Evolutionary conservation across 352 stramenopile genomes (phyloP).

Genomic region (Pythium pyrilobum): DNA sequence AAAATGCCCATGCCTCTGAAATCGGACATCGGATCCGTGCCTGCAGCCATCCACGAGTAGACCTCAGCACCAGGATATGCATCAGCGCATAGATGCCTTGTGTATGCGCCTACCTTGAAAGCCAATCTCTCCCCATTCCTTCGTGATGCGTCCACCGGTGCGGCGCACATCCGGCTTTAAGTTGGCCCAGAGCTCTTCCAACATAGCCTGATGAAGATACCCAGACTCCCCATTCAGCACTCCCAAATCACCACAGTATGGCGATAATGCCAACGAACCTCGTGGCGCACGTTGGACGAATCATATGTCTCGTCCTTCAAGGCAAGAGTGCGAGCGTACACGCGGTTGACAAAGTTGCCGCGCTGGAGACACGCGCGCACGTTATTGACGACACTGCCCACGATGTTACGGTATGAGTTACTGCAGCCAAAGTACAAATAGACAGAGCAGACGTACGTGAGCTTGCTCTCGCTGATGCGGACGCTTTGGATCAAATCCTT

Average conservation of each 20-base stretch:
- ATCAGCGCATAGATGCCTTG: background rate
- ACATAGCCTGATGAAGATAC: conserved; percentile 54
- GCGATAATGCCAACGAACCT: too few relatives aligned
- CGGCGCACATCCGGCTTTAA: conserved; percentile 78
- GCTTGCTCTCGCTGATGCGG: conserved; percentile 40
- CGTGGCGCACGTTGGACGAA: conserved; percentile 58
- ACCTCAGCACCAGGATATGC: background rate
- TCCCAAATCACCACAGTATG: background rate
- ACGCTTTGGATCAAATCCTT: conserved; percentile 50
- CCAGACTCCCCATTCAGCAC: too few relatives aligned
- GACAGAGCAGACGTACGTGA: conserved; percentile 26
- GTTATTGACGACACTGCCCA: conserved; percentile 53
- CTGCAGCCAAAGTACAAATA: background rate
- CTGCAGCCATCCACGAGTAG: conserved; percentile 14
- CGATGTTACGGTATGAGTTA: background rate
- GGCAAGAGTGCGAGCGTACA: conserved; percentile 43
- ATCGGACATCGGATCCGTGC: conserved; percentile 80
- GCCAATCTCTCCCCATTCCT: conserved; percentile 85
- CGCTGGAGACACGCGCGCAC: conserved; percentile 58
- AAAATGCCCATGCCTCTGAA: conserved; percentile 82
- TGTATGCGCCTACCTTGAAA: conserved; percentile 65
- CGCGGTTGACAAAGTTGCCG: conserved; percentile 73
- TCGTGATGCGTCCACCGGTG: conserved; percentile 70
- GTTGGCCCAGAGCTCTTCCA: conserved; percentile 77
- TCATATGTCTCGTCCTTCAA: conserved; percentile 67